Conservation (phyloP, 2,329 filamentous ascomycete species). For the Drechslerella dactyloides region DNA sequence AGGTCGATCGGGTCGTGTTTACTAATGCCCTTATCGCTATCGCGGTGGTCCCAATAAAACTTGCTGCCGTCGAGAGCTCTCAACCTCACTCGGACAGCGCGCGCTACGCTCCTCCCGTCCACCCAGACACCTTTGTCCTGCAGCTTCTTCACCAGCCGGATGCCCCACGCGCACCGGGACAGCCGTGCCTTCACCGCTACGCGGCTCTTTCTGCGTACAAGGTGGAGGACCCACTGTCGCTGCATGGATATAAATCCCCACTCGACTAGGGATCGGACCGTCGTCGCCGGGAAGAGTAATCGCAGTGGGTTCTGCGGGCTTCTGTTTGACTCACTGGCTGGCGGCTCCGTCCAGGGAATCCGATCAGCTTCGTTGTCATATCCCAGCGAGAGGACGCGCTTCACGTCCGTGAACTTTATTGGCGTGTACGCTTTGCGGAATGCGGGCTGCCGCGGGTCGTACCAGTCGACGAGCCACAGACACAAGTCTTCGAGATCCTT, state of each 20-base stretch:
- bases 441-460: conserved; percentile 49
- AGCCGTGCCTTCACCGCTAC: conserved; percentile 18
- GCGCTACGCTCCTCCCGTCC: conserved; percentile 48
- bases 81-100: conserved; percentile 52
- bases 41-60: conserved; percentile 37
- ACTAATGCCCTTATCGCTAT: conserved; percentile 49
- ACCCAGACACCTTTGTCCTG: conserved; percentile 51
- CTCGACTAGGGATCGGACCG: conserved; percentile 50
- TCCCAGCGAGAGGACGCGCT: conserved; percentile 24
- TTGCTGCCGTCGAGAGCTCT: conserved; percentile 43
- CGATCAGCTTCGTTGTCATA: conserved; percentile 10
- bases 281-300: conserved; percentile 48
- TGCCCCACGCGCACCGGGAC: conserved; percentile 51
- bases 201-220: conserved; percentile 13
- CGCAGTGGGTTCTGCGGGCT: conserved; percentile 51
- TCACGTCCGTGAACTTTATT: conserved; percentile 46
- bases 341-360: conserved; percentile 34
- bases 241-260: conserved; percentile 54
- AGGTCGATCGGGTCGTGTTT: conserved; percentile 43
- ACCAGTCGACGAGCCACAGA: conserved; percentile 53
- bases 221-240: conserved; percentile 21
- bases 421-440: conserved; percentile 23
- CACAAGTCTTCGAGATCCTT: conserved; percentile 52
- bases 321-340: conserved; percentile 19
- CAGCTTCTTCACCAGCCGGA: conserved; percentile 48